Base-by-base conservation (phyloP, 176 grass and related monocot genomes). In the Metroxylon sagu region DNA sequence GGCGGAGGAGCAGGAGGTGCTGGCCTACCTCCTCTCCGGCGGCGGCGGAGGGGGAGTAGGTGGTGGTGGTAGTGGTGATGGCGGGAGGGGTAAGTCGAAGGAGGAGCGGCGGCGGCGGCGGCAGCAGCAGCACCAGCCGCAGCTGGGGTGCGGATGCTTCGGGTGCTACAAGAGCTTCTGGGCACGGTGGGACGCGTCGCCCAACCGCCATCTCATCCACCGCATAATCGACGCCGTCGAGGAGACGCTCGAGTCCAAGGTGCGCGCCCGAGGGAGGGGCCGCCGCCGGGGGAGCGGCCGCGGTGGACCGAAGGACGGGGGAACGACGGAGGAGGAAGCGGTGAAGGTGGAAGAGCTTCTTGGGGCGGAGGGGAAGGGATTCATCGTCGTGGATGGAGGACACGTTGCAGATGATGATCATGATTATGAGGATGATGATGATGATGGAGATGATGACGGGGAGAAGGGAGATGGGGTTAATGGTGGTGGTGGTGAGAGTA, bases 91-190 rank as follows among this genome's bases (percentile, higher is more conserved):
- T 7, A 43, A 43, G 35, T 43, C 8, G 35, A 43, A 12, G 35
- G 35, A 43, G 35, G 35, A 43, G 5, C 35, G 35, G 35, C 35
- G 35, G 49, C 54, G 78, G 29, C 66, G 65, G 21, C 72, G 56
- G 29, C 19, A 75, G 0, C 21, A 23, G 21, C 21, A 23, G 21
- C 91, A 90, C 66, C 68, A 62, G n/a, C 86, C 86, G 5, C 80
- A 96, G 74, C 80, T 89, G 76, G 76, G 70, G 2, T 95, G 90
- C 77, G 83, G 68, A 16, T 96, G 91, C 91, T 96, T 96, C 77
- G 64, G 79, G 26, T 96, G 91, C 81, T 96, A 96, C 80, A 96
- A 96, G 91, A 83, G 80, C 77, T 95, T 86, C 83, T 95, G 90
- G 90, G 90, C 82, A 50, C 73, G 83, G 50, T 95, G 90, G 90